phyloP scores from a whole-genome alignment of 805 yeast genomes.

The Saturnispora gosingensis region DNA sequence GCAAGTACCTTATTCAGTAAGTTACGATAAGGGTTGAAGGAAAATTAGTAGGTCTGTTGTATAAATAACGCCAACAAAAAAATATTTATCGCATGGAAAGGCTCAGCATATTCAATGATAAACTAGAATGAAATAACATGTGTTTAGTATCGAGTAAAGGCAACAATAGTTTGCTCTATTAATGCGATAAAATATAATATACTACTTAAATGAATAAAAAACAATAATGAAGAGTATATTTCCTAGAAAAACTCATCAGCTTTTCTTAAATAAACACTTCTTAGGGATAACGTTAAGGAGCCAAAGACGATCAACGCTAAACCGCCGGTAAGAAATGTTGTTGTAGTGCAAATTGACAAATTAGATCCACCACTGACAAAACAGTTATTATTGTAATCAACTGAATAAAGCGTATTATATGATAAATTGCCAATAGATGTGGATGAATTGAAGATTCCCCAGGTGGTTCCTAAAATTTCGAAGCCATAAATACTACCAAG shows the following conservation, averaged over 20 bases:
- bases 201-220: neutral
- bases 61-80: neutral
- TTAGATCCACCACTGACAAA: slow-evolving; percentile 4
- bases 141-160: no score
- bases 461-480: slow-evolving; percentile 80
- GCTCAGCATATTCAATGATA: neutral
- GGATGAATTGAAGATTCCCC: slow-evolving; percentile 84
- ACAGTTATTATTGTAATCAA: slow-evolving; percentile 43
- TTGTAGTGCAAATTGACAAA: slow-evolving; percentile 24
- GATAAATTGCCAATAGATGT: slow-evolving; percentile 36
- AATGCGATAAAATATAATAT: neutral
- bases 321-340: slow-evolving; percentile 27
- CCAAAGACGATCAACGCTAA: slow-evolving; percentile 19
- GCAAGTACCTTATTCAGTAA: neutral
- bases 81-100: neutral
- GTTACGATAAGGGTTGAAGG: neutral
- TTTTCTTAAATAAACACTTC: slow-evolving; percentile 17
- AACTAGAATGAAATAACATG: no score
- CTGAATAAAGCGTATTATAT: slow-evolving; percentile 63
- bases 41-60: neutral
- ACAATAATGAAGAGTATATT: neutral
- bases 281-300: slow-evolving; percentile 15
- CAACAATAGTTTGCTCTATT: neutral
- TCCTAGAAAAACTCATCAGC: slow-evolving; percentile 21
- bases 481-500: slow-evolving; percentile 82